Conservation (phyloP, 2,329 filamentous ascomycete genomes). For the Thielaviopsis euricoi region DNA sequence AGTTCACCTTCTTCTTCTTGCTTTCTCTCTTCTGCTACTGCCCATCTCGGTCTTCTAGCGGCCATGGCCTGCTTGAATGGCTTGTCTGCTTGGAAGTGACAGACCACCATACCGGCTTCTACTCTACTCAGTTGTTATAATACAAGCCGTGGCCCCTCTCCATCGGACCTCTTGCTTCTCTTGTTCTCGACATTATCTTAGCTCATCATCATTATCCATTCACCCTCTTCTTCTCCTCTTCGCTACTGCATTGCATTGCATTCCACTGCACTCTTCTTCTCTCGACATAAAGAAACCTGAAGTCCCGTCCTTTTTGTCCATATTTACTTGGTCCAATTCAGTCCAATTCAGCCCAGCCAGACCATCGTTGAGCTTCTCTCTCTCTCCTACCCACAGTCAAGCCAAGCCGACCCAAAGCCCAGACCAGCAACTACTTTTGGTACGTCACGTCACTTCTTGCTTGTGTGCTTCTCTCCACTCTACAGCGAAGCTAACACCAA, state of each 20-base stretch:
- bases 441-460: no score
- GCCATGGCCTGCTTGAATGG: no score
- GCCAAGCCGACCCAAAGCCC: neutral
- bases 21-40: no score
- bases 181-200: constrained; percentile 4
- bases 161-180: constrained; percentile 1
- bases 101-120: neutral
- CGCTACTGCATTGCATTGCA: constrained; percentile 1
- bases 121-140: constrained; percentile 3
- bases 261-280: neutral
- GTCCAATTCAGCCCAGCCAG: no score
- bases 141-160: constrained; percentile 10
- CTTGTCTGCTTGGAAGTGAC: neutral
- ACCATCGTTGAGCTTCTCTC: neutral
- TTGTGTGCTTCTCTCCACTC: neutral
- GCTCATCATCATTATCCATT: constrained; percentile 7
- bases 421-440: neutral
- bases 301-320: neutral
- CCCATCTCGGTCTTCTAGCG: neutral
- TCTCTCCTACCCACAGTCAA: no score
- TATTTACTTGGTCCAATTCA: neutral
- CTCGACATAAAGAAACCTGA: neutral
- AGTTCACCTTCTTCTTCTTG: no score
- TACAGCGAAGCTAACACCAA: neutral
- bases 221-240: constrained; percentile 5